These are phyloP conservation scores for Asterophora lycoperdoides DNA, from an alignment of 768 basidiomycete species.

Conservation along the genomic window DNA sequence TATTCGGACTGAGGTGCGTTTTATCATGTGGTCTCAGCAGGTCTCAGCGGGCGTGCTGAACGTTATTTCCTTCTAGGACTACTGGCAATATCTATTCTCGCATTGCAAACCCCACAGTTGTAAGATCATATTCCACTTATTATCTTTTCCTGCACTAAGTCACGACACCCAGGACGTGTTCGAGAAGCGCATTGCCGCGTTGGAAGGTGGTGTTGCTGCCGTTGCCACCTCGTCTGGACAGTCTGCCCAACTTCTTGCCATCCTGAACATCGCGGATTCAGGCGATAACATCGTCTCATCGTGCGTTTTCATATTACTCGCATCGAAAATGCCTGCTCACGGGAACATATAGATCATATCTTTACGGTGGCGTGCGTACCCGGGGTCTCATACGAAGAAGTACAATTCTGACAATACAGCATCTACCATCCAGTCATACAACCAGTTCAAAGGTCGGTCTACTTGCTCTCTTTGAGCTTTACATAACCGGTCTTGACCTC, in stretches of 20 bases:
- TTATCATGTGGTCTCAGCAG: no score
- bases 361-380: conserved; percentile 56
- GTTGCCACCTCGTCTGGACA: conserved; percentile 74
- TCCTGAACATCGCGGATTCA: conserved; percentile 51
- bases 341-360: conserved; percentile 40
- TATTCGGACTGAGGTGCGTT: conserved; percentile 57
- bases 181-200: conserved; percentile 71
- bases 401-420: background rate
- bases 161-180: conserved; percentile 57
- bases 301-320: conserved; percentile 31
- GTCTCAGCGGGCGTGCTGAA: no score
- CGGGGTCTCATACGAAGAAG: background rate
- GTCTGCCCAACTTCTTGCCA: conserved; percentile 72
- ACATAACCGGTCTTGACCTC: conserved; percentile 8
- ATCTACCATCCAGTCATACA: conserved; percentile 48
- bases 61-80: conserved; percentile 36
- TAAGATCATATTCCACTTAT: conserved; percentile 24
- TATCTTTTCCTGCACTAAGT: background rate
- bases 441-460: conserved; percentile 58
- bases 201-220: conserved; percentile 78
- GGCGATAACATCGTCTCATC: conserved; percentile 82
- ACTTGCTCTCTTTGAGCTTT: background rate
- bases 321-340: background rate
- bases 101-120: conserved; percentile 65
- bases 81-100: conserved; percentile 66